Evolutionary conservation across 176 grass and related monocot genomes (phyloP).

Genomic region (Luzula sylvatica): DNA sequence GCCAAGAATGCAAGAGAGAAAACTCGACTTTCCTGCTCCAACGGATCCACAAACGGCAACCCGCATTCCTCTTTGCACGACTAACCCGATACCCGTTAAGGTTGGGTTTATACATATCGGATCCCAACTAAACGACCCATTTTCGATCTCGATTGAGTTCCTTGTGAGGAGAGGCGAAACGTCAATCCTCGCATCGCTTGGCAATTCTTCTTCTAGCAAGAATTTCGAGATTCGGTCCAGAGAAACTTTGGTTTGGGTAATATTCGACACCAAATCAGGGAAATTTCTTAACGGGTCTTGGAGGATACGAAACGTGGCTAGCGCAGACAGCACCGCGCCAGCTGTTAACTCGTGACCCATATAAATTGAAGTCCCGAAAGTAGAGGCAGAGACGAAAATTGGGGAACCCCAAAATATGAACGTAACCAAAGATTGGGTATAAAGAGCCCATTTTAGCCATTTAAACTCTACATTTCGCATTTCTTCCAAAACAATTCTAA

Average conservation of each 20-base stretch:
- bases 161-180: conserved; percentile 51
- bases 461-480: conserved; percentile 83
- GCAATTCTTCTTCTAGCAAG: conserved; percentile 72
- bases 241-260: conserved; percentile 95
- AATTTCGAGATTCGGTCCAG: conserved; percentile 68
- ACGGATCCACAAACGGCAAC: conserved; percentile 93
- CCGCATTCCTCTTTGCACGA: conserved; percentile 75
- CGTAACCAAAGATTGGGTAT: conserved; percentile 82
- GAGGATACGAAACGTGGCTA: conserved; percentile 97
- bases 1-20: conserved; percentile 82
- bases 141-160: conserved; percentile 66
- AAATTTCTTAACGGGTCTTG: conserved; percentile 97
- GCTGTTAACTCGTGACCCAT: conserved; percentile 80
- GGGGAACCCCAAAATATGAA: conserved; percentile 99
- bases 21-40: conserved; percentile 91
- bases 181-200: conserved; percentile 54
- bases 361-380: conserved; percentile 87
- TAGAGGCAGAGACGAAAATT: conserved; percentile 80
- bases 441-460: conserved; percentile 77
- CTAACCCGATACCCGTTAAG: conserved; percentile 48
- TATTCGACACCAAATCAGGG: conserved; percentile 92
- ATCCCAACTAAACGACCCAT: conserved; percentile 73
- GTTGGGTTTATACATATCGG: conserved; percentile 38
- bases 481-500: conserved; percentile 60
- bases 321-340: conserved; percentile 85